phyloP scores from a whole-genome alignment of 2,329 filamentous ascomycete species.

The Colletotrichum chrysophilum region DNA sequence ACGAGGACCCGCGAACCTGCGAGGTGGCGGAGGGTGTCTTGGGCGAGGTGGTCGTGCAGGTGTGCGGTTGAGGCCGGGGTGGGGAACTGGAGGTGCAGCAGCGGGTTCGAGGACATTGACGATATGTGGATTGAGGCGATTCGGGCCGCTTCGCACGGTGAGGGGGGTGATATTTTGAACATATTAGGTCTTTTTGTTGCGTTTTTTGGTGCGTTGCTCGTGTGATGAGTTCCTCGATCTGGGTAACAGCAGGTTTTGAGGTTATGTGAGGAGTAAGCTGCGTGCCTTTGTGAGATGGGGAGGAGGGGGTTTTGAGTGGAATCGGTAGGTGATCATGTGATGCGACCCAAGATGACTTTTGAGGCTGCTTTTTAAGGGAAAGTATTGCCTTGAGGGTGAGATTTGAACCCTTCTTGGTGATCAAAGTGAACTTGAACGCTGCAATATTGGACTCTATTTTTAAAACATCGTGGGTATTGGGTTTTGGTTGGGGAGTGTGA shows the following conservation, averaged over 20 bases:
- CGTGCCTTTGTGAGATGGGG: background rate
- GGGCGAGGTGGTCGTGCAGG: slow-evolving; percentile 33
- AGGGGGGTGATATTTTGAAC: background rate
- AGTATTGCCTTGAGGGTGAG: background rate
- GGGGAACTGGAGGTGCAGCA: slow-evolving; percentile 46
- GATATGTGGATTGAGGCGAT: slow-evolving; percentile 38
- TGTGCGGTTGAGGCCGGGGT: slow-evolving; percentile 31
- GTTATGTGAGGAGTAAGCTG: background rate
- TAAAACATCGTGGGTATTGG: background rate
- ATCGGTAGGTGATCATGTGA: background rate
- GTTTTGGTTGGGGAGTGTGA: background rate
- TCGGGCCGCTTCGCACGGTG: slow-evolving; percentile 22
- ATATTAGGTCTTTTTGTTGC: background rate
- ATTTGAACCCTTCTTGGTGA: background rate
- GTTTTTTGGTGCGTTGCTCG: background rate
- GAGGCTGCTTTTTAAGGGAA: background rate
- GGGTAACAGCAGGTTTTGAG: background rate
- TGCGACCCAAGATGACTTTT: background rate
- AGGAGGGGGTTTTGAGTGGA: background rate
- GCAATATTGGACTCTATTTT: background rate
- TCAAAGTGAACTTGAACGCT: background rate
- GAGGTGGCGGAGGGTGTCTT: slow-evolving; percentile 34
- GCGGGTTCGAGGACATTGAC: slow-evolving; percentile 43
- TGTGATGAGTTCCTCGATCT: background rate
- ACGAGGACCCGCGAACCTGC: slow-evolving; percentile 34